Conservation (phyloP, 208 protist genomes). For the Acanthamoeba royreba region DNA sequence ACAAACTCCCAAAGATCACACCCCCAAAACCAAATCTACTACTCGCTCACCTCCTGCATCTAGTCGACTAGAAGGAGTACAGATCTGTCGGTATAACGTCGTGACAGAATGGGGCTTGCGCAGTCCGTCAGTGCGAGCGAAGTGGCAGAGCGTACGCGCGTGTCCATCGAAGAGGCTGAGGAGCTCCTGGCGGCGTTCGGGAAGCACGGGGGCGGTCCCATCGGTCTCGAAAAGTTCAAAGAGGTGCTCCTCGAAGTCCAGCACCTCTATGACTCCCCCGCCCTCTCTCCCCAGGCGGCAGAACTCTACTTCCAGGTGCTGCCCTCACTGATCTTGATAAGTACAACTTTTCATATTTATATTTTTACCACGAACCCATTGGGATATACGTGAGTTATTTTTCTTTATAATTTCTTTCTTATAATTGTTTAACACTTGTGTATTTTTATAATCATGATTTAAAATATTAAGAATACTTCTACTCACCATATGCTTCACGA, state of each 20-base stretch:
- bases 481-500: too few relatives aligned
- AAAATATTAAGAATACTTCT: too few relatives aligned
- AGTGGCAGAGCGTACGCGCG: not conserved
- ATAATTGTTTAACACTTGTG: too few relatives aligned
- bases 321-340: too few relatives aligned
- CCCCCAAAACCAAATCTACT: not conserved
- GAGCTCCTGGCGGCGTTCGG: not conserved
- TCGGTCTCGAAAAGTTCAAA: not conserved
- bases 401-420: too few relatives aligned
- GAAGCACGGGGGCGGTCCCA: not conserved
- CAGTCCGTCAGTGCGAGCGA: not conserved
- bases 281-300: not conserved
- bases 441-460: too few relatives aligned
- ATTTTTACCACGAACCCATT: too few relatives aligned
- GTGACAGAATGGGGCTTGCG: not conserved
- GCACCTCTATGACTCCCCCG: not conserved
- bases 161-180: not conserved
- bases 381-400: too few relatives aligned
- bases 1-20: not conserved
- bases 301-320: slow-evolving; percentile 11
- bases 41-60: too few relatives aligned
- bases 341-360: too few relatives aligned
- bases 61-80: too few relatives aligned
- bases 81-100: not conserved
- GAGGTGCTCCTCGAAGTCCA: not conserved